Evolutionary conservation across 1,284 basidiomycete species (phyloP), one percentile per base, ranked within the genome.

Genomic region (Cryptococcus sp.): DNA sequence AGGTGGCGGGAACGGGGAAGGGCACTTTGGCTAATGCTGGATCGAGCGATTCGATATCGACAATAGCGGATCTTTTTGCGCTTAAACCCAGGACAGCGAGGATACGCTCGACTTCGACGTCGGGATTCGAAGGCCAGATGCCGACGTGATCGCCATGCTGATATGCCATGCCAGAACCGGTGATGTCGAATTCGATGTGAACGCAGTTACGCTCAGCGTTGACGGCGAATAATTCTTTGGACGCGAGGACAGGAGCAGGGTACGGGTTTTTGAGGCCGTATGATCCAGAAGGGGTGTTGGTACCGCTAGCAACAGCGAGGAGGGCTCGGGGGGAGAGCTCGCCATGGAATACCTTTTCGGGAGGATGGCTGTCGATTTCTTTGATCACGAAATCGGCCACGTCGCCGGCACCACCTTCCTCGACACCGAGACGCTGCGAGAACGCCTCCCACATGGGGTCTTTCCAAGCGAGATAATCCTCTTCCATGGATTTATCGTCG

Each of bases 391-490:
- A 99, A 83, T 99, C 95, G 50, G 94, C 85, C n/a, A 89, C 85
- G 71, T 98, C 95, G 59, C 91, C 93, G 56, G 92, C 92, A 68
- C 92, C 91, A 57, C 96, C 95, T 79, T 98, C 95, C 78, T 98
- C 93, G 57, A 97, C 91, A 62, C 84, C 84, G 83, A 97, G 85
- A 50, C 85, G 84, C 63, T 84, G 78, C 27, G 92, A 85, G 61
- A 99, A 91, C 5, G 87, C 86, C 47, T 89, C 88, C 88, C 93
- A 97, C 93, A 97, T 94, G 69, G 83, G 85, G 76, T 99, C 95
- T 80, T 99, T 99, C 95, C 95, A 99, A 65, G 91, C 93, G n/a
- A 99, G 85, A 77, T 98, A 99, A 80, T 99, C 95, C 81, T 99
- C 96, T 79, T 99, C 95, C 91, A 99, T 95, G 74, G 90, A 93